These are phyloP conservation scores for Fusarium citri DNA, from an alignment of 2,329 filamentous ascomycete species.

Conservation along the genomic window DNA sequence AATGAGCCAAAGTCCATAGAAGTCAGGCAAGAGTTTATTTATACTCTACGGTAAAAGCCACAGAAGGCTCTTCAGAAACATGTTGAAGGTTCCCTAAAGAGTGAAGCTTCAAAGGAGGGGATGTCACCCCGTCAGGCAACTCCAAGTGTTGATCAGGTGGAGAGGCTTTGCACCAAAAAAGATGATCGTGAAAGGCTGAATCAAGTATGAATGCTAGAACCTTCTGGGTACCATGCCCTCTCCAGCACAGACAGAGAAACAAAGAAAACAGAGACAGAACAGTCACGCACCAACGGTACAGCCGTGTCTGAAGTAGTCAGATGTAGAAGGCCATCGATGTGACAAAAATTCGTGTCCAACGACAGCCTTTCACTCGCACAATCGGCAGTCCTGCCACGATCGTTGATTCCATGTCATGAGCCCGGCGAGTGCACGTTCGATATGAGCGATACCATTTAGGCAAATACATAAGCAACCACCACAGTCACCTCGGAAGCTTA, in stretches of 20 bases:
- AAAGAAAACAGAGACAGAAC: neutral
- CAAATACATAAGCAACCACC: neutral
- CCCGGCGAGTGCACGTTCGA: neutral
- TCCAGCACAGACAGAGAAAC: neutral
- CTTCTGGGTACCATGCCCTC: neutral
- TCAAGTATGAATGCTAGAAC: neutral
- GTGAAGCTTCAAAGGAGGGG: neutral
- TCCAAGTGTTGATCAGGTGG: conserved; percentile 5
- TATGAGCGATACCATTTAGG: neutral
- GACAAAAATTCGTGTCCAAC: neutral
- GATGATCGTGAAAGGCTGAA: neutral
- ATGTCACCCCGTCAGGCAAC: conserved; percentile 5
- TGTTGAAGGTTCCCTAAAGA: conserved; percentile 3
- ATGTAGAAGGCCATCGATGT: neutral
- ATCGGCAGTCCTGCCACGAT: neutral
- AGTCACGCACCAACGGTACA: neutral
- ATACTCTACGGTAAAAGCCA: neutral
- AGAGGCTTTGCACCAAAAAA: neutral
- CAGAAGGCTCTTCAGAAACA: neutral
- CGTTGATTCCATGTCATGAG: neutral
- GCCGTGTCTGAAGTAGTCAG: neutral
- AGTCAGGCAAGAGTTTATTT: neutral
- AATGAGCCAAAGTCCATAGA: neutral
- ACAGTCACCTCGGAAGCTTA: neutral
- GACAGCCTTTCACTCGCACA: neutral